Evolutionary conservation across 2,329 filamentous ascomycete genomes (phyloP), one percentile per base, ranked within the genome.

Genomic region (Aspergillus eucalypticola): DNA sequence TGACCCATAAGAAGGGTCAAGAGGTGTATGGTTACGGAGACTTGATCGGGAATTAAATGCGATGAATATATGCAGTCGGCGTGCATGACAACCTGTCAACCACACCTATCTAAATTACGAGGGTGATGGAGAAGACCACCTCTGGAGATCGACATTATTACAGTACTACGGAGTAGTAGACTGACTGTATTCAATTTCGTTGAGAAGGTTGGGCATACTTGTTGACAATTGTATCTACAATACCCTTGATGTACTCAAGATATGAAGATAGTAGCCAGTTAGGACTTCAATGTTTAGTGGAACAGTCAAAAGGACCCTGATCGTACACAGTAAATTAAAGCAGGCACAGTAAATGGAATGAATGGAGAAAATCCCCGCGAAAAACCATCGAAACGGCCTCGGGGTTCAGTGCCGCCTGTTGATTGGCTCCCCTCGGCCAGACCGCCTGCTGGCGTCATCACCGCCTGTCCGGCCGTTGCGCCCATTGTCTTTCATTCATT

Each of bases 381-480:
- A 23, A 48, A n/a, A 21, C 35, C n/a, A 11, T 21, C 38, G 15
- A 23, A 42, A n/a, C 44, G 17, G 23, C 25, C 46, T 44, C 27
- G 32, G 32, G 5, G 42, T 52, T 58, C 52, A 52, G 46, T 59
- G 25, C 15, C 11, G 25, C 46, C 15, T 17, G 7, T 38, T 64
- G 51, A 66, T 64, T 66, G 62, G 62, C 53, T 41, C 32, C 21
- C 23, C 48, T 27, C 8, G 27, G 15, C 25, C 57, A 48, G 52
- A 54, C 58, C 57, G 60, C 57, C 57, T 55, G 58, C 55, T 56
- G 60, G 62, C 62, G 62, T 66, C 64, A 66, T 63, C 60, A 61
- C 57, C 59, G 57, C 56, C 39, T 52, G 19, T 27, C 49, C 29
- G 25, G 38, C 23, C n/a, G 32, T 35, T 48, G 41, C 21, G 17